Evolutionary conservation across 1,284 basidiomycete genomes (phyloP), one percentile per base, ranked within the genome.

Genomic region (Lentinus polychrous): DNA sequence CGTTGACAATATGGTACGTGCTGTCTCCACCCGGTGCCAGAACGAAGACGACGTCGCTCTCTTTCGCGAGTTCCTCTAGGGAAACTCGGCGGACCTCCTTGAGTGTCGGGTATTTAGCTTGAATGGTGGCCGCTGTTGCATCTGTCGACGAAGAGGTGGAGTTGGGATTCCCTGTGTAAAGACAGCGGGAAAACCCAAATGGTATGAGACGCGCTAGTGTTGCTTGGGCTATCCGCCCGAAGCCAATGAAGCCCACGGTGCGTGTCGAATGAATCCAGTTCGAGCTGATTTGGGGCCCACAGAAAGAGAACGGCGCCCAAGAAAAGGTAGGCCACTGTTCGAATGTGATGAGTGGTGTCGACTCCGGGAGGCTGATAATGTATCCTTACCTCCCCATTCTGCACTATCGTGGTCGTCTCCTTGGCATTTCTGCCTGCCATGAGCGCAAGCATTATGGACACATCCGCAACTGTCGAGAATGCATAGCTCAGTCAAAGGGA

Each of bases 181-280:
- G 57, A 52, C 79, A 83, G 55, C 78, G 71, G 0, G 79, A 82
- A 55, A 88, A 73, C 24, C 85, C 79, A 62, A 95, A 95, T 1
- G 88, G 79, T 11, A 88, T 68, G 20, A 95, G 77, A 11, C 92
- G 83, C 8, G 76, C 67, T 38, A 93, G 75, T 0, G 84, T 87
- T 3, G 84, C 83, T 57, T 92, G 89, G 0, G 91, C 81, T 56
- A 95, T 96, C 40, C 94, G 83, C 4, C 94, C 95, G 59, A 97
- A 97, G 7, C 95, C 94, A 27, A 97, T 71, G 69, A 98, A 95
- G 0, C 93, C 94, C 2, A 86, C 79, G 1, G 84, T 94, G 49
- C 85, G 77, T 0, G 63, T 72, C 2, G 75, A 74, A 8, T 77
- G 71, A 36, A 74, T 64, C 1, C 67, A 58, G 0, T 76, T 74